Base-by-base conservation (phyloP, 768 basidiomycete species). In the Tricholoma hemisulphureum region DNA sequence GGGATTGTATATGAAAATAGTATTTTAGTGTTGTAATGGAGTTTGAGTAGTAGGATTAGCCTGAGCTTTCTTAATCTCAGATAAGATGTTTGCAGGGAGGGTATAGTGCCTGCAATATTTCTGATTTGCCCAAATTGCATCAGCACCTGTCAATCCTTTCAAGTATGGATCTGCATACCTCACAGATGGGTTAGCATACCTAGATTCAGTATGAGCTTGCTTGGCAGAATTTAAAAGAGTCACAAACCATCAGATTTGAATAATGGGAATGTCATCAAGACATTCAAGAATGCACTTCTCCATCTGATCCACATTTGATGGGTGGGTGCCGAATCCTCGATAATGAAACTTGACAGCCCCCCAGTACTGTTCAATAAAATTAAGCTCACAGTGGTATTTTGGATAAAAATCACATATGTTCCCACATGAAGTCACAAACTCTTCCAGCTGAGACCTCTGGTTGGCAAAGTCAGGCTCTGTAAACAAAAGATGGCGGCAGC, bases 311-410 rank as follows among this genome's bases (percentile, higher is more conserved):
- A 70, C 61, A 4, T 63, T 60, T 1, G 56, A 39, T 13, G 70
- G 68, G 6, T 41, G n/a, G 3, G 64, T 62, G 14, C 52, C 28
- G 28, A 52, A 52, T 2, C 26, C 16, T 1, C 71, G 60, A 59
- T 79, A 78, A 2, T 43, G n/a, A 9, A 57, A 58, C 57, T 79
- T 80, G 13, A 69, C 69, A 46, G 59, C 63, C 2, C 76, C 70
- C 73, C 76, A 66, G 39, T 64, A 66, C 53, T 61, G 51, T 32
- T 51, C 51, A 32, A 51, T 51, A 21, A 51, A 51, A 11, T 51
- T 51, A 4, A 51, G 29, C 43, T 66, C 63, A 54, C 61, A 62
- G 51, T 65, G 62, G 39, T 73, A 80, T 55, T 79, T 77, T 0
- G 70, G 75, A 13, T 74, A 65, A 56, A 77, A 78, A 18, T 75